phyloP scores from a whole-genome alignment of 768 basidiomycete genomes.

The Suillus brevipes region DNA sequence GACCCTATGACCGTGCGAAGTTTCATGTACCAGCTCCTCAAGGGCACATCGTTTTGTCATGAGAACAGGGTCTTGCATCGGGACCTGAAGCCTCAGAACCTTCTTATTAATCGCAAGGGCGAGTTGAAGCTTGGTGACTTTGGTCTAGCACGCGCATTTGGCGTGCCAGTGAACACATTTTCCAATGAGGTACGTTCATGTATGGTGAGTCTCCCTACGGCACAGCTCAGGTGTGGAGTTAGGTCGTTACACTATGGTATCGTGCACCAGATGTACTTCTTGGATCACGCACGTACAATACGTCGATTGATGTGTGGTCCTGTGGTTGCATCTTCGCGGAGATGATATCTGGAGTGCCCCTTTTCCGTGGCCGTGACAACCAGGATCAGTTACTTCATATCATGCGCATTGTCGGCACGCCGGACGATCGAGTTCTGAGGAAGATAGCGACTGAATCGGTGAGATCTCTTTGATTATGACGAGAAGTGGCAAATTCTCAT shows the following conservation, averaged over 20 bases:
- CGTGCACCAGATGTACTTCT: constrained; percentile 97
- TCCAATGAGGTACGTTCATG: constrained; percentile 76
- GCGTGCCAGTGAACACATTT: constrained; percentile 98
- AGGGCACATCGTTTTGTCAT: constrained; percentile 97
- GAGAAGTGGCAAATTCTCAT: constrained; percentile 11
- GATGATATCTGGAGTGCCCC: constrained; percentile 96
- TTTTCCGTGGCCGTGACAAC: constrained; percentile 96
- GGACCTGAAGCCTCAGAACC: constrained; percentile 97
- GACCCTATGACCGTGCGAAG: constrained; percentile 86
- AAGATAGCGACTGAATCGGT: constrained; percentile 92
- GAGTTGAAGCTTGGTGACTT: constrained; percentile 98
- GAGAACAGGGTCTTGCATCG: constrained; percentile 98
- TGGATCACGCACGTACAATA: constrained; percentile 96
- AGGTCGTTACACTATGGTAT: constrained; percentile 99
- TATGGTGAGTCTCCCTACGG: neutral
- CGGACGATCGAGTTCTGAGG: constrained; percentile 81
- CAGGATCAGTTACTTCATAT: constrained; percentile 98
- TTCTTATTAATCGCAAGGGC: constrained; percentile 95
- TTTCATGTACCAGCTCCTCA: constrained; percentile 97
- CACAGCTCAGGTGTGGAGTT: constrained; percentile 11
- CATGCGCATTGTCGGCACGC: constrained; percentile 96
- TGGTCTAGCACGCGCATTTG: constrained; percentile 95
- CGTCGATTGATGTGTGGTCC: constrained; percentile 98
- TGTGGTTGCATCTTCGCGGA: constrained; percentile 99
- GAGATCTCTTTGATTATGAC: constrained; percentile 25